Evolutionary conservation across 306 rosid species (phyloP), one percentile per base, ranked within the genome.

Genomic region (Corylus heterophylla): DNA sequence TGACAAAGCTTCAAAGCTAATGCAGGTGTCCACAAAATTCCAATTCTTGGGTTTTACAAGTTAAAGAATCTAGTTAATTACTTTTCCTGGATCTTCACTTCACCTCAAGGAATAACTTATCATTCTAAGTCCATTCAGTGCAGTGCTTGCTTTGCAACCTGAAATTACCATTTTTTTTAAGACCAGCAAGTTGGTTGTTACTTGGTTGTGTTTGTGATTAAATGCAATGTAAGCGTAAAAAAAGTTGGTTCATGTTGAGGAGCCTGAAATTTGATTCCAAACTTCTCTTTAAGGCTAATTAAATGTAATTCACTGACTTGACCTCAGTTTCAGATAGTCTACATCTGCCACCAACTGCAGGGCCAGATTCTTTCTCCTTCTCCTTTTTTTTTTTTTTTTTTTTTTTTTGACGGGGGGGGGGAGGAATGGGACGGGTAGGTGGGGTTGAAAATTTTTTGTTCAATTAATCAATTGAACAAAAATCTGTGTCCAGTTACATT

Each of bases 1-100:
- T 56, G 98, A 92, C 82, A 95, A 89, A 90, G 98, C 90, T 76
- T 5, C 80, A 77, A 95, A 91, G 88, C 83, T 95, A 82, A 89
- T 92, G 97, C 98, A 95, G 98, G 98, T 95, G 52, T 69, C 76
- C 76, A 62, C 68, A 80, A 73, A 72, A 72, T 49, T 79, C 27
- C 56, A 72, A 22, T 35, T 59, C 79, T 76, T 44, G 73, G 69
- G 67, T 54, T 69, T 55, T 56, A 48, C 59, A 51, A 71, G 78
- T 44, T 42, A 42, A 42, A 42, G 45, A 42, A 42, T 64, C 22
- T 16, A 31, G 48, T 64, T 64, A 6, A 18, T 67, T 37, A 67
- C 20, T 42, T 67, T 17, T 17, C 22, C 50, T 39, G 72, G 50
- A 18, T 37, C 50, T 39, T 27, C 22, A 37, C 2, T 17, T 39